Conservation (phyloP, 1,284 basidiomycete species). For the Sanghuangporus weigelae region DNA sequence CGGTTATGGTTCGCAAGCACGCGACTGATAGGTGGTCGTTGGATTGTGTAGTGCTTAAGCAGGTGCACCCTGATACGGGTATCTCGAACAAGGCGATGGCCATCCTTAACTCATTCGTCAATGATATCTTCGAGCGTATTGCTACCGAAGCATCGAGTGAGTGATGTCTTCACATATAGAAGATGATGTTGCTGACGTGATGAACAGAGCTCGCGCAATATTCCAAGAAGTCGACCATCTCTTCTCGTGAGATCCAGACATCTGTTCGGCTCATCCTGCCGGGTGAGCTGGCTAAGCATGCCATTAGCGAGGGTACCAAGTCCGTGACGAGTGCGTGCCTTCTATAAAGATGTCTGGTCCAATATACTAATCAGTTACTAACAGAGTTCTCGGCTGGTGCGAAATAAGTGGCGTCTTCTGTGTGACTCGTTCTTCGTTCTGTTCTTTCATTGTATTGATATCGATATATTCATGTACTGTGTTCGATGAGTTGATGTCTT, state of each 20-base stretch:
- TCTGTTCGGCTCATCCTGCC: constrained; percentile 66
- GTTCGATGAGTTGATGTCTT: constrained; percentile 3
- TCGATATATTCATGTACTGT: constrained; percentile 11
- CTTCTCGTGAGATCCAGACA: constrained; percentile 74
- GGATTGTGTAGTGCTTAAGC: constrained; percentile 48
- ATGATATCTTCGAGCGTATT: constrained; percentile 71
- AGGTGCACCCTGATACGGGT: constrained; percentile 74
- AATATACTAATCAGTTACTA: constrained; percentile 4
- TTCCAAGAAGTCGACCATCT: constrained; percentile 74
- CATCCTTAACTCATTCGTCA: constrained; percentile 68
- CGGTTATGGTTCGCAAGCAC: not conserved
- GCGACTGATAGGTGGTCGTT: not conserved
- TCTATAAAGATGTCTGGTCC: constrained; percentile 5
- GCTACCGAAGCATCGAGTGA: constrained; percentile 63
- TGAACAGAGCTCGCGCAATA: constrained; percentile 58
- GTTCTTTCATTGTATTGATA: constrained; percentile 14
- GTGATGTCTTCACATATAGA: constrained; percentile 23
- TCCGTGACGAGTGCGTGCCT: constrained; percentile 17
- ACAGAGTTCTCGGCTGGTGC: constrained; percentile 32
- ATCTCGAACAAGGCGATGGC: constrained; percentile 77
- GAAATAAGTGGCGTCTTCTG: constrained; percentile 24
- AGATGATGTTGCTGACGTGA: constrained; percentile 8
- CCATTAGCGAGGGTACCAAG: constrained; percentile 80
- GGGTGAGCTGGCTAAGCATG: constrained; percentile 77
- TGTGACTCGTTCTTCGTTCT: not conserved